phyloP scores from a whole-genome alignment of 257 asterid genomes.

The Perilla frutescens region DNA sequence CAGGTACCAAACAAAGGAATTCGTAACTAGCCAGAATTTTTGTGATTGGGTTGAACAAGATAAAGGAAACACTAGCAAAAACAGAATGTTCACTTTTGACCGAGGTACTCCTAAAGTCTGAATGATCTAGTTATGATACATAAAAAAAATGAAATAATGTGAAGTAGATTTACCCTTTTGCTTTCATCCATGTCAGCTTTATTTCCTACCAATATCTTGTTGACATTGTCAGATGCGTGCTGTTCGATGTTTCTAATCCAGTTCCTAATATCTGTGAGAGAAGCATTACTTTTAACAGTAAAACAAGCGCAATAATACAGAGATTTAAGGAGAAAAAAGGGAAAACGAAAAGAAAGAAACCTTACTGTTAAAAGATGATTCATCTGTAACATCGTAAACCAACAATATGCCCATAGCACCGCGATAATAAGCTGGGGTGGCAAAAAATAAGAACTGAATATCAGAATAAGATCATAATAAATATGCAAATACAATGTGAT shows the following conservation, averaged over 20 bases:
- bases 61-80: not conserved
- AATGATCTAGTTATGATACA: conserved; percentile 7
- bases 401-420: conserved; percentile 64
- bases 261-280: conserved; percentile 60
- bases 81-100: not conserved
- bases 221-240: conserved; percentile 65
- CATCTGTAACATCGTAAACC: conserved; percentile 60
- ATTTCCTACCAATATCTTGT: conserved; percentile 64
- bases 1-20: too few relatives aligned
- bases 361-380: conserved; percentile 56
- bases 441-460: not conserved
- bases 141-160: not conserved
- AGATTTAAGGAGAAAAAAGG: not conserved
- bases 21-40: not conserved
- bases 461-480: not conserved
- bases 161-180: conserved; percentile 52
- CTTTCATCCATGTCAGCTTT: conserved; percentile 71
- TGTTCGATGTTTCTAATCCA: conserved; percentile 67
- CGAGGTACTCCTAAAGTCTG: conserved; percentile 13
- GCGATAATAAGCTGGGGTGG: conserved; percentile 52
- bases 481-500: not conserved
- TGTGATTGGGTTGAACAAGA: not conserved
- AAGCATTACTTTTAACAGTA: conserved; percentile 11
- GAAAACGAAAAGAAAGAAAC: conserved; percentile 18
- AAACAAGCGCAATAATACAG: conserved; percentile 1